Evolutionary conservation across 768 basidiomycete genomes (phyloP), one percentile per base, ranked within the genome.

Genomic region (Boletus vermiculosoides): DNA sequence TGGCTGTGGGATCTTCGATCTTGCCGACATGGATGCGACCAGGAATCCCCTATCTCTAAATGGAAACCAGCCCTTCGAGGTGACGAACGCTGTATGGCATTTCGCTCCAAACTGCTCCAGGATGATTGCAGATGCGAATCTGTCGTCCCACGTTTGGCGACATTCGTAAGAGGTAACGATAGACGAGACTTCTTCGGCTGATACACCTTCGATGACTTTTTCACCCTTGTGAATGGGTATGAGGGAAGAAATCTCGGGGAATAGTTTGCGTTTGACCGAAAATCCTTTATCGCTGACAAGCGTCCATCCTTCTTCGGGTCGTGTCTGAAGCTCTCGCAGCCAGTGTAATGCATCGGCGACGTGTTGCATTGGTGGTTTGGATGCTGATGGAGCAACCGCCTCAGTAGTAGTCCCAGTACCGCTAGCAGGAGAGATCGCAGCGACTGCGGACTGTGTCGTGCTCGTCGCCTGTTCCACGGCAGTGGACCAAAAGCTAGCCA

Each of bases 181-280:
- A 1, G 86, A 79, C 0, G 84, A 86, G 36, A 98, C 78, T 69
- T 99, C 96, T 66, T 97, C 95, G 1, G 94, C 94, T 1, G 93
- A 90, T 12, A 95, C 83, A 4, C 94, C 94, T 68, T 98, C 91
- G 49, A 98, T 87, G 58, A 98, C 92, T 73, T 92, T 91, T 67
- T 88, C 86, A 0, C 91, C 94, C 63, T 86, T 88, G 71, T 93
- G 88, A 4, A 98, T 84, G 0, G 93, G 92, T 33, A 94, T 84
- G 51, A 83, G 76, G 1, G 88, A 79, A 6, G 93, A 96, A 7
- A 96, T 81, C 52, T 88, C 85, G 0, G 89, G 80, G 8, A 84
- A 81, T n/a, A 86, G 71, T 66, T 88, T 89, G 65, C 87, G 85
- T 59, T 90, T 84, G 16, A 96, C 80, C 4, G 86, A 76, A 34